These are phyloP conservation scores for Pythium aristosporum DNA, from an alignment of 352 stramenopile genomes.

Conservation along the genomic window DNA sequence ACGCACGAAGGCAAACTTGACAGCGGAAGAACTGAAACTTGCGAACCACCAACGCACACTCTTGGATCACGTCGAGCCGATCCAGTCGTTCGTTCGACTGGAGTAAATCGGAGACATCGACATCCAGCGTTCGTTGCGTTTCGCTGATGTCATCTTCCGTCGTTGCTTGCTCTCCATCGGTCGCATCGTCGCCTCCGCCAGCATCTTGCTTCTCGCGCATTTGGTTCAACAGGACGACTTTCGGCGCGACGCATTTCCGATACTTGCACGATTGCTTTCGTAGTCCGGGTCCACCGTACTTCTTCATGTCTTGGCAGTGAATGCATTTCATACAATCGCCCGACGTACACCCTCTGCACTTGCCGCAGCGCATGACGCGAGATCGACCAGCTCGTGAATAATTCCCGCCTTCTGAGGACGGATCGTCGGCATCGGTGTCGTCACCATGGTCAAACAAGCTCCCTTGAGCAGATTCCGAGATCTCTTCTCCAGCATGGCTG, in stretches of 20 bases:
- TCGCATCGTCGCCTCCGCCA: slow-evolving; percentile 37
- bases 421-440: slow-evolving; percentile 26
- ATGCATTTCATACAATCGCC: slow-evolving; percentile 77
- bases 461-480: slow-evolving; percentile 1
- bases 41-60: slow-evolving; percentile 58
- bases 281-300: slow-evolving; percentile 75
- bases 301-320: slow-evolving; percentile 85
- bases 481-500: slow-evolving; percentile 22
- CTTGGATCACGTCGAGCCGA: slow-evolving; percentile 44
- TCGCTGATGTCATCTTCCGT: neutral
- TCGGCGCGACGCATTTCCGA: slow-evolving; percentile 70
- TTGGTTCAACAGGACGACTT: slow-evolving; percentile 71
- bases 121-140: slow-evolving; percentile 2
- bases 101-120: slow-evolving; percentile 17
- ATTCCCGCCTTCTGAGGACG: slow-evolving; percentile 37
- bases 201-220: slow-evolving; percentile 38
- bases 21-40: slow-evolving; percentile 55
- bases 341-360: slow-evolving; percentile 67
- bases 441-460: slow-evolving; percentile 6
- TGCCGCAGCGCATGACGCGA: slow-evolving; percentile 73
- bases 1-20: slow-evolving; percentile 37
- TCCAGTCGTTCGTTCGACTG: slow-evolving; percentile 17
- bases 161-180: slow-evolving; percentile 2
- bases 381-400: slow-evolving; percentile 42
- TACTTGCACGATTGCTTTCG: slow-evolving; percentile 84